phyloP scores from a whole-genome alignment of 306 rosid genomes.

The Cucurbita maxima region DNA sequence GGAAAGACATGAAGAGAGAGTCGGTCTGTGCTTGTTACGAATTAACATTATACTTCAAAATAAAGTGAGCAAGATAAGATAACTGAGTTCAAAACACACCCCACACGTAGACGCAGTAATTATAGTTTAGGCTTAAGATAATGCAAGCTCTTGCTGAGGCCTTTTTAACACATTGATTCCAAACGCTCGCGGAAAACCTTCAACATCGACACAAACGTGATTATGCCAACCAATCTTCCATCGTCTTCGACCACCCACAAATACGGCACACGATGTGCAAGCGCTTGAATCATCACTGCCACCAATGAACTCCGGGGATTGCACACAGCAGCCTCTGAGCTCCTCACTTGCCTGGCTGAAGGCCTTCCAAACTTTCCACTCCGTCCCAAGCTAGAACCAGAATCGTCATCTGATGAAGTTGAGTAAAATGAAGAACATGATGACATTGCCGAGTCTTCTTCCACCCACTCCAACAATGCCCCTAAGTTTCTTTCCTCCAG shows the following conservation, averaged over 20 bases:
- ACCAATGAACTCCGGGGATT: constrained; percentile 68
- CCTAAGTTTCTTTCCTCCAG: constrained; percentile 27
- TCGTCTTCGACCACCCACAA: constrained; percentile 82
- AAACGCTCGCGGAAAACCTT: constrained; percentile 50
- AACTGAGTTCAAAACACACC: background rate
- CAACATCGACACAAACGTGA: constrained; percentile 48
- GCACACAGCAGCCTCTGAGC: constrained; percentile 61
- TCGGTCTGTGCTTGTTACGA: background rate
- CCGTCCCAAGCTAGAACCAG: constrained; percentile 23
- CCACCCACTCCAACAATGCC: constrained; percentile 40
- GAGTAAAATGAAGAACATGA: constrained; percentile 41
- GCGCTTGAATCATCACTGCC: constrained; percentile 85
- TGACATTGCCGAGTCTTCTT: constrained; percentile 33
- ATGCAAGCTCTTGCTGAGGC: background rate
- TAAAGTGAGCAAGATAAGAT: background rate
- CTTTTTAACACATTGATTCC: constrained; percentile 11
- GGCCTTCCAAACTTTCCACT: constrained; percentile 31
- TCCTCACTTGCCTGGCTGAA: constrained; percentile 41
- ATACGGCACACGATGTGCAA: constrained; percentile 54
- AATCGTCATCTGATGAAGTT: constrained; percentile 64
- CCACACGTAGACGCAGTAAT: background rate
- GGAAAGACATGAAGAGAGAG: no score
- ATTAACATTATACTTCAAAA: background rate
- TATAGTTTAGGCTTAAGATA: background rate
- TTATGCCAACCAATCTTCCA: constrained; percentile 53